Percentiles rank a stretch among this genome's conserved stretches.
These are phyloP conservation scores for Nakazawaea laoshanensis DNA, from an alignment of 805 yeast genomes.

Conservation along the genomic window DNA sequence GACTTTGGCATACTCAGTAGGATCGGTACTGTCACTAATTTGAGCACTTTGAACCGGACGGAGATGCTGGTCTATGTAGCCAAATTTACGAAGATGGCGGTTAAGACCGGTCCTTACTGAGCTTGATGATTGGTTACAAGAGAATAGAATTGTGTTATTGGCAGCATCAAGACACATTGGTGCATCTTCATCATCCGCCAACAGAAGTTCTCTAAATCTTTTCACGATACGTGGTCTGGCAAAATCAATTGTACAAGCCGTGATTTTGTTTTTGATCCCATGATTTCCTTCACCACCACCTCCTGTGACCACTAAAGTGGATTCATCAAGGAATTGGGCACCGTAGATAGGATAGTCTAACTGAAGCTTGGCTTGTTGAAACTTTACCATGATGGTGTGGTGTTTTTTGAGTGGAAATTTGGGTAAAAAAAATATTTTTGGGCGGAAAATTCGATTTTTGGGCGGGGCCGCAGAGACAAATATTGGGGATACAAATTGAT, in stretches of 20 bases:
- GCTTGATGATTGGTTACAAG: conserved; percentile 64
- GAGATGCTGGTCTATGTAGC: conserved; percentile 51
- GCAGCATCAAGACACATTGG: conserved; percentile 73
- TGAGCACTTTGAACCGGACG: conserved; percentile 55
- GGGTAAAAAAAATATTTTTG: no score
- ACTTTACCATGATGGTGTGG: conserved; percentile 14
- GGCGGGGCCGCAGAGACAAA: no score
- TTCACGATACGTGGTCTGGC: conserved; percentile 39
- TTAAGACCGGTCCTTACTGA: conserved; percentile 54
- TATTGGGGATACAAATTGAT: no score
- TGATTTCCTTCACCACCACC: conserved; percentile 95
- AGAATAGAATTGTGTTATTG: conserved; percentile 50
- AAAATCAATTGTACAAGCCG: conserved; percentile 54
- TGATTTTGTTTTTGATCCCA: conserved; percentile 79
- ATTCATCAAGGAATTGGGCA: conserved; percentile 56
- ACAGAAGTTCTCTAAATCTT: conserved; percentile 52
- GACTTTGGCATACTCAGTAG: conserved; percentile 57
- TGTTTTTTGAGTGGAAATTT: no score
- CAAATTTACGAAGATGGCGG: conserved; percentile 62
- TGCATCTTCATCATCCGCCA: conserved; percentile 68
- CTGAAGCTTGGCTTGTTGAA: conserved; percentile 3
- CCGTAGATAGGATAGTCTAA: conserved; percentile 79
- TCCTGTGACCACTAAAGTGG: conserved; percentile 67
- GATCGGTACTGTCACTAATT: conserved; percentile 36
- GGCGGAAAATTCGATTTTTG: no score